Evolutionary conservation across 2,329 filamentous ascomycete genomes (phyloP).

Genomic region (Colletotrichum camelliae): DNA sequence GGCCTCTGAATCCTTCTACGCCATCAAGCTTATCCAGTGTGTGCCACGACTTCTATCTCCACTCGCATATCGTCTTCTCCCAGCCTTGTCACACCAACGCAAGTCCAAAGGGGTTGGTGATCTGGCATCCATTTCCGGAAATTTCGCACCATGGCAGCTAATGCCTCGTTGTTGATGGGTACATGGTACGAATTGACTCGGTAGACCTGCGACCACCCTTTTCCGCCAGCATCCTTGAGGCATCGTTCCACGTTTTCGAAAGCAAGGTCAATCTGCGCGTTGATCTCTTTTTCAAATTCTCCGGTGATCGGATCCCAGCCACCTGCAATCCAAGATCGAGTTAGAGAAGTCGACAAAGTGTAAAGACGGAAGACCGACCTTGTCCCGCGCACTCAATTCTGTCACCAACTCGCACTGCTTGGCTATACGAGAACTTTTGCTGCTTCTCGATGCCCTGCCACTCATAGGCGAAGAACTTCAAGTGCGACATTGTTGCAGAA

Average conservation of each 20-base stretch:
- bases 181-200: background rate
- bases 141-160: background rate
- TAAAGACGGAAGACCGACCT: background rate
- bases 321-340: background rate
- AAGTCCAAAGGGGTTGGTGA: background rate
- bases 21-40: background rate
- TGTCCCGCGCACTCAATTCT: background rate
- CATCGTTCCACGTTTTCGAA: background rate
- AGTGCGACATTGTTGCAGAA: background rate
- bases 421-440: background rate
- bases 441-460: background rate
- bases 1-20: fast-evolving
- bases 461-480: background rate
- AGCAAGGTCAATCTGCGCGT: background rate
- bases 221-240: background rate
- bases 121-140: background rate
- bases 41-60: background rate
- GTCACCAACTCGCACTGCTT: background rate
- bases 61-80: background rate
- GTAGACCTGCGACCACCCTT: background rate
- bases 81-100: background rate
- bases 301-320: background rate
- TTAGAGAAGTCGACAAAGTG: background rate
- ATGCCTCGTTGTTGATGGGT: background rate
- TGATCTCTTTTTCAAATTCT: background rate